Base-by-base conservation (phyloP, 805 yeast species). In the Nakazawaea populi region DNA sequence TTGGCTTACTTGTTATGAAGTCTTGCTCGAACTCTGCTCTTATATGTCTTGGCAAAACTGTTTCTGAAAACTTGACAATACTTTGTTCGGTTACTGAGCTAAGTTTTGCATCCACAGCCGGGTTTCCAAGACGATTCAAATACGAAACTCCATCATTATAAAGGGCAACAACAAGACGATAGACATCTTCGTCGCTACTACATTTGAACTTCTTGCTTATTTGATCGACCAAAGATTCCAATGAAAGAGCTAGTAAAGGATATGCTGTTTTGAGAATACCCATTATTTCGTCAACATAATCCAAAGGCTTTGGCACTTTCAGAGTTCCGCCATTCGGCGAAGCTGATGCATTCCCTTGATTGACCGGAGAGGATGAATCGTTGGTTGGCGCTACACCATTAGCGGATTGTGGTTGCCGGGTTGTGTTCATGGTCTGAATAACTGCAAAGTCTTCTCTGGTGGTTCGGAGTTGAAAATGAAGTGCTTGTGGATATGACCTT, bases 141-240 rank as follows among this genome's bases (percentile, higher is more conserved):
- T 87, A 89, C 62, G 88, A 96, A 29, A 94, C 85, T 43, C 96
- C 98, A 69, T 94, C 99, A 61, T 89, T 89, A 55, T 94, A 76
- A 51, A 94, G 70, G 0, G 97, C 99, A 55, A 90, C 89, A 46
- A 96, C 91, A 50, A 94, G 74, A 57, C 99, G 75, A 67, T 94
- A 95, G 1, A 97, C 92, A 67, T 94, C 99, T 61, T 92, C 99
- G 65, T 94, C 99, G 1, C 94, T 88, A 43, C 87, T 86, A 37
- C 96, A 85, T 68, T 92, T 94, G 75, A 94, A 92, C 50, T 97
- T 75, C 64, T 90, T 96, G 60, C 85, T 85, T 50, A 94, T 89
- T 71, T 95, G 99, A 61, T 95, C 98, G 31, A 94, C 97, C 49
- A 95, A 71, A 0, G 98, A 89, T 67, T 94, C 99, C 56, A 95